These are phyloP conservation scores for Psilocybe cyanescens DNA, from an alignment of 768 basidiomycete species.

Conservation along the genomic window DNA sequence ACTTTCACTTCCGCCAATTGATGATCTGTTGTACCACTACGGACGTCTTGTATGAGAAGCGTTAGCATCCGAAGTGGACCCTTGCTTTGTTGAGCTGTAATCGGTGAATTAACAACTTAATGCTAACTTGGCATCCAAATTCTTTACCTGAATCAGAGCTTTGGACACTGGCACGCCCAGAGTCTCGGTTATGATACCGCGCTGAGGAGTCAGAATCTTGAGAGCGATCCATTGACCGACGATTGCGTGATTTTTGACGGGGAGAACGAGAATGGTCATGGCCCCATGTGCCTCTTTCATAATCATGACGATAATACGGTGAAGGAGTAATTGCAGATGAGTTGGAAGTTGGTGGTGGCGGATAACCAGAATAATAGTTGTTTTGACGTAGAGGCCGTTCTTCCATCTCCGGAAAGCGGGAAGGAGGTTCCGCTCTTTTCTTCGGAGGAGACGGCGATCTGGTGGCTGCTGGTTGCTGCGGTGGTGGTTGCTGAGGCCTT, in stretches of 20 bases:
- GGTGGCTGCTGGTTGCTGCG: neutral
- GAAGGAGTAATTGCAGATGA: constrained; percentile 8
- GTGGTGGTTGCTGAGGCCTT: neutral
- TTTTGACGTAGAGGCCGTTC: neutral
- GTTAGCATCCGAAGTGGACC: constrained; percentile 58
- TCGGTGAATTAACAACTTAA: neutral
- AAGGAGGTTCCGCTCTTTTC: neutral
- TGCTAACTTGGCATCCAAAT: neutral
- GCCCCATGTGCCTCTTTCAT: constrained; percentile 26
- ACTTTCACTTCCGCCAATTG: constrained; percentile 71
- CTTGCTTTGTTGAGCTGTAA: constrained; percentile 15
- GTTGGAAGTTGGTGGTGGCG: neutral
- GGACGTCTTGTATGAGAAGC: constrained; percentile 65
- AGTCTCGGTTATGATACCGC: constrained; percentile 1
- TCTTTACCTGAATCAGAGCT: neutral
- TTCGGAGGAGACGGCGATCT: neutral
- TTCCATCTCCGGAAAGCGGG: neutral
- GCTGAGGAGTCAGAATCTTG: neutral
- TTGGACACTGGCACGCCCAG: neutral
- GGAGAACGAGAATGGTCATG: constrained; percentile 12
- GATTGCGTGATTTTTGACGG: constrained; percentile 14
- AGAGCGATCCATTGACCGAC: neutral
- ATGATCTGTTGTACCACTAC: constrained; percentile 55
- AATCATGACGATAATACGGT: constrained; percentile 35
- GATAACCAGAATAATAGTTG: neutral